Percentiles rank a stretch among this genome's conserved stretches.
Conservation (phyloP, 2,329 filamentous ascomycete genomes). For the Dothidotthia symphoricarpi region DNA sequence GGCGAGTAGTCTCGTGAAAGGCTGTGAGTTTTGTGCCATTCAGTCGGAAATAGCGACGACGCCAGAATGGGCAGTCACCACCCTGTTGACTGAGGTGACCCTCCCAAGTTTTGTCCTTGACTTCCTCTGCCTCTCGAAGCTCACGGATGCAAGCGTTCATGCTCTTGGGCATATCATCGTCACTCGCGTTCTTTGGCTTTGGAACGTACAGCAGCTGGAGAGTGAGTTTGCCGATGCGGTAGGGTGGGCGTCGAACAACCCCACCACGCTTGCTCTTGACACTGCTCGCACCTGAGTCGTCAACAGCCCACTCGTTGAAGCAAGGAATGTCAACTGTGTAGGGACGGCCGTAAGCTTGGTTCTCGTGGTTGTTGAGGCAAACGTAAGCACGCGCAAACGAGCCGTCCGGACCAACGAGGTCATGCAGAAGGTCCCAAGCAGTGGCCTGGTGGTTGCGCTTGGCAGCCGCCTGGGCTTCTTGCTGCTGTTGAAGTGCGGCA, state of each 20-base stretch:
- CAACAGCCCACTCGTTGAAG: conserved; percentile 98
- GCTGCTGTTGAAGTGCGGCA: conserved; percentile 50
- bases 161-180: conserved; percentile 99
- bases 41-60: conserved; percentile 94
- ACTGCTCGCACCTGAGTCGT: conserved; percentile 76
- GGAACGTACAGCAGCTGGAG: conserved; percentile 93
- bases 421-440: conserved; percentile 82
- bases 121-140: conserved; percentile 83
- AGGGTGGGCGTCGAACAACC: conserved; percentile 80
- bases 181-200: conserved; percentile 78
- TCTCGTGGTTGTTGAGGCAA: conserved; percentile 88
- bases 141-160: conserved; percentile 96
- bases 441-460: conserved; percentile 63
- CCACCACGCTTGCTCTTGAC: conserved; percentile 87
- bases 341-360: conserved; percentile 81
- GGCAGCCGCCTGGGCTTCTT: conserved; percentile 44
- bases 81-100: conserved; percentile 93
- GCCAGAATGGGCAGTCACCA: conserved; percentile 96
- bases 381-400: conserved; percentile 94
- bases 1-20: conserved; percentile 91
- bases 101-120: conserved; percentile 75
- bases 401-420: conserved; percentile 83
- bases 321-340: conserved; percentile 86
- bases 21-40: conserved; percentile 88
- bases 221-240: conserved; percentile 92